These are phyloP conservation scores for Psilocybe tampanensis DNA, from an alignment of 768 basidiomycete genomes.

Conservation along the genomic window DNA sequence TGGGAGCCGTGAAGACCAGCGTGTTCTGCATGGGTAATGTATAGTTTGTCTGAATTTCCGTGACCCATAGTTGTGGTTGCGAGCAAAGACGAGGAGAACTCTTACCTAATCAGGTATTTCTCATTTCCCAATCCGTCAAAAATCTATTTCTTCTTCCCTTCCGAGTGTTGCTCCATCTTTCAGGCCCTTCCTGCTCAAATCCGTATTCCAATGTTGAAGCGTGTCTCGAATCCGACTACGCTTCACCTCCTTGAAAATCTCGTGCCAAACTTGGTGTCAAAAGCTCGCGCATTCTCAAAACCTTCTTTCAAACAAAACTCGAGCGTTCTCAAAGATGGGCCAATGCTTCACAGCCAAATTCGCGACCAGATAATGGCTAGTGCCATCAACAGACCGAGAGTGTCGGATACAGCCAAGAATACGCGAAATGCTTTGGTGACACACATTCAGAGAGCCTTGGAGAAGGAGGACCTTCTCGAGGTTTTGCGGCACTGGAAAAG, in stretches of 20 bases:
- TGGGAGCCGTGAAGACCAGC: slow-evolving; percentile 80
- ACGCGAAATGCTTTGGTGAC: slow-evolving; percentile 18
- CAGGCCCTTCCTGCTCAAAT: not conserved
- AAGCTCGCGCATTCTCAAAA: slow-evolving; percentile 18
- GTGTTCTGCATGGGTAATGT: slow-evolving; percentile 90
- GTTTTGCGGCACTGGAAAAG: slow-evolving; percentile 19
- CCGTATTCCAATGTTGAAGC: slow-evolving; percentile 14
- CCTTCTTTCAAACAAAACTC: slow-evolving; percentile 1
- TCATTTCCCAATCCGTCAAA: not conserved
- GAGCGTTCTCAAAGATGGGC: slow-evolving; percentile 11
- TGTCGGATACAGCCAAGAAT: slow-evolving; percentile 16
- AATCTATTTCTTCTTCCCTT: not conserved
- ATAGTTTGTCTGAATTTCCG: slow-evolving; percentile 85
- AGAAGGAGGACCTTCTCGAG: slow-evolving; percentile 8
- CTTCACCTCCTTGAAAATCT: slow-evolving; percentile 45
- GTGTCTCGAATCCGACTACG: slow-evolving; percentile 24
- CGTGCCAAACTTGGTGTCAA: slow-evolving; percentile 32
- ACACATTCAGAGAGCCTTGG: slow-evolving; percentile 15
- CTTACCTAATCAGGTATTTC: not conserved
- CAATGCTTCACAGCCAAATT: slow-evolving; percentile 21
- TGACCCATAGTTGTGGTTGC: slow-evolving; percentile 64
- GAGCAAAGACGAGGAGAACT: slow-evolving; percentile 8
- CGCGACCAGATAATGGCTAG: slow-evolving; percentile 27
- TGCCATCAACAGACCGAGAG: slow-evolving; percentile 16
- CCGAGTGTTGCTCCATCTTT: not conserved